Conservation (phyloP, 2,329 filamentous ascomycete genomes). For the Didymella glomerata region DNA sequence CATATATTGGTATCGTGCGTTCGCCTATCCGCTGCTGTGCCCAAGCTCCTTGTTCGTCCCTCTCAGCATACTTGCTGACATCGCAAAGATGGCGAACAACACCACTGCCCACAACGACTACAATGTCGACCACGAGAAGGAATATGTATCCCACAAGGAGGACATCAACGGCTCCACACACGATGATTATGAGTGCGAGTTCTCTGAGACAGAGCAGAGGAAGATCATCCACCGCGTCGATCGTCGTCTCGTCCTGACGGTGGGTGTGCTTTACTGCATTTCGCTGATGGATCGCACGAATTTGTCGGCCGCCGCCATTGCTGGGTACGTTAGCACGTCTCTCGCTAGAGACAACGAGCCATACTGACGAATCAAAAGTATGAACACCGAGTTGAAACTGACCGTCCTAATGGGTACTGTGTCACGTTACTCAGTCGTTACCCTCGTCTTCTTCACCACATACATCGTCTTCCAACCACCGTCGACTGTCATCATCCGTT, state of each 20-base stretch:
- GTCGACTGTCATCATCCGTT: constrained; percentile 52
- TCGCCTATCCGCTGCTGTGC: constrained; percentile 10
- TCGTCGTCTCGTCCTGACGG: constrained; percentile 57
- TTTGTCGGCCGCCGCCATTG: constrained; percentile 75
- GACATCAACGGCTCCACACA: constrained; percentile 36
- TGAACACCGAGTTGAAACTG: constrained; percentile 51
- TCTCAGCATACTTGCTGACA: constrained; percentile 5
- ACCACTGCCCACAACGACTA: constrained; percentile 20
- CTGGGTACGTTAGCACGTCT: constrained; percentile 58
- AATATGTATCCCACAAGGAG: constrained; percentile 30
- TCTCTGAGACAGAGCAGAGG: constrained; percentile 69
- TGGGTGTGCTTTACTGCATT: constrained; percentile 73
- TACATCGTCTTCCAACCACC: constrained; percentile 56
- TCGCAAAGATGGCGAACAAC: constrained; percentile 21
- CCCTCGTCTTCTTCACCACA: constrained; percentile 58
- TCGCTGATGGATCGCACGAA: constrained; percentile 83
- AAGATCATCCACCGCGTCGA: constrained; percentile 76
- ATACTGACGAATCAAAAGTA: constrained; percentile 45
- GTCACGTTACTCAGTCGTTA: constrained; percentile 65
- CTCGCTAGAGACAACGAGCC: neutral
- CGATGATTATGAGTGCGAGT: constrained; percentile 51
- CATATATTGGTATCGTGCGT: constrained; percentile 25
- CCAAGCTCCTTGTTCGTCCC: constrained; percentile 17
- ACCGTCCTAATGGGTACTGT: constrained; percentile 38
- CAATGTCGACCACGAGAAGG: constrained; percentile 39